Evolutionary conservation across 371 early-diverging fungal species (phyloP), one percentile per base, ranked within the genome.

Genomic region (Haplosporangium sp.): DNA sequence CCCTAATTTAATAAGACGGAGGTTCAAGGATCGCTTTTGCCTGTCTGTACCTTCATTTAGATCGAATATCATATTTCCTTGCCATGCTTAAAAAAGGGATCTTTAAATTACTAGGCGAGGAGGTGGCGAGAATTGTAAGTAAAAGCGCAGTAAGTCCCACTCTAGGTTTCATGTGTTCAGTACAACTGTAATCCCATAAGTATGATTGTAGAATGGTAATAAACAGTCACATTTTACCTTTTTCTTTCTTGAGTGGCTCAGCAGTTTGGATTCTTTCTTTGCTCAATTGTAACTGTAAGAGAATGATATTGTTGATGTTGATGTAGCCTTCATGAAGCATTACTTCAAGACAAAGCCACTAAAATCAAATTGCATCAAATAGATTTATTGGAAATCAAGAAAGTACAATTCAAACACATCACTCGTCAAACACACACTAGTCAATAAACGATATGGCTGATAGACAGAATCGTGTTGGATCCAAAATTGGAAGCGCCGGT

Each of bases 401-500:
- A 39, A 60, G 2, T 19, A 19, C 50, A 50, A n/a, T n/a, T 2
- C 45, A 45, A 45, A 50, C 50, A n/a, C 50, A 50, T 50, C 50
- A 50, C n/a, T n/a, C n/a, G 7, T n/a, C 50, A 50, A 2, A 50
- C 15, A 50, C 44, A 27, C n/a, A 15, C 15, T 15, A 59, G 27
- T 39, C 17, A 59, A 37, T 39, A 59, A 59, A 8, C 40, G 39
- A 42, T 20, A 78, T 81, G 81, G 81, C 56, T 17, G 81, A 81
- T 62, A 67, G 81, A 67, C 81, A 81, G 69, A 94, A 94, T 84
- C 92, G 97, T 74, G 97, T 92, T 4, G 99, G 99, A 63, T 92
- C 94, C 70, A 99, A 97, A 84, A 93, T 93, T 19, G 96, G 98
- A 57, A 89, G 94, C 34, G 98, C 96, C 60, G 97, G 96, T 67